Evolutionary conservation across 495 filamentous ascomycete species (phyloP).

Genomic region (Hypoxylon cercidicola): DNA sequence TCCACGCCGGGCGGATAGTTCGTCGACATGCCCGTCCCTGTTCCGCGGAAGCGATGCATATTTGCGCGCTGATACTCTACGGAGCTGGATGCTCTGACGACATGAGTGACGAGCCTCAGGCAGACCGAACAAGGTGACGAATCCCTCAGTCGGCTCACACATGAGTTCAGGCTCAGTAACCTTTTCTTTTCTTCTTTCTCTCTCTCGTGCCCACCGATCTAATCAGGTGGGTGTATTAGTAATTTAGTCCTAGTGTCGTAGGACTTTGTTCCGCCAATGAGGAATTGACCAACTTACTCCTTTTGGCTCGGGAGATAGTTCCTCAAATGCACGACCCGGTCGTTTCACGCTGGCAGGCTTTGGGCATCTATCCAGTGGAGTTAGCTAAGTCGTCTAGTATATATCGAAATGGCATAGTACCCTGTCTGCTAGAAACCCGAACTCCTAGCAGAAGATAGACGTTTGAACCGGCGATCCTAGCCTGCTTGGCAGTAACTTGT

Average conservation of each 20-base stretch:
- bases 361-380: constrained; percentile 31
- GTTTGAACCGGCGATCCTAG: constrained; percentile 29
- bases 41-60: neutral
- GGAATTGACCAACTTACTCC: constrained; percentile 4
- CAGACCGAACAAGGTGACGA: constrained; percentile 10
- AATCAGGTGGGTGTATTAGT: constrained; percentile 8
- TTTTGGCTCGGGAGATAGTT: constrained; percentile 19
- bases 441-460: constrained; percentile 1
- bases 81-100: neutral
- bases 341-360: constrained; percentile 33
- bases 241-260: constrained; percentile 6
- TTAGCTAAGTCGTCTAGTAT: neutral
- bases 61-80: no score
- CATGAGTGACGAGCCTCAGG: constrained; percentile 4
- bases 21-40: constrained; percentile 28
- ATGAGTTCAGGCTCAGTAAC: neutral
- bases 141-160: neutral
- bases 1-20: constrained; percentile 22
- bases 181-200: no score
- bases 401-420: no score
- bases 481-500: constrained; percentile 7
- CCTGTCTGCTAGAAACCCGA: no score
- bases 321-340: constrained; percentile 20
- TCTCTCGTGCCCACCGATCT: constrained; percentile 10
- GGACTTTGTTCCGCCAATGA: constrained; percentile 41